A percentile compares a stretch with the other conserved stretches of the same genome.
Conservation (phyloP, 306 rosid genomes). For the Quercus ilex region DNA sequence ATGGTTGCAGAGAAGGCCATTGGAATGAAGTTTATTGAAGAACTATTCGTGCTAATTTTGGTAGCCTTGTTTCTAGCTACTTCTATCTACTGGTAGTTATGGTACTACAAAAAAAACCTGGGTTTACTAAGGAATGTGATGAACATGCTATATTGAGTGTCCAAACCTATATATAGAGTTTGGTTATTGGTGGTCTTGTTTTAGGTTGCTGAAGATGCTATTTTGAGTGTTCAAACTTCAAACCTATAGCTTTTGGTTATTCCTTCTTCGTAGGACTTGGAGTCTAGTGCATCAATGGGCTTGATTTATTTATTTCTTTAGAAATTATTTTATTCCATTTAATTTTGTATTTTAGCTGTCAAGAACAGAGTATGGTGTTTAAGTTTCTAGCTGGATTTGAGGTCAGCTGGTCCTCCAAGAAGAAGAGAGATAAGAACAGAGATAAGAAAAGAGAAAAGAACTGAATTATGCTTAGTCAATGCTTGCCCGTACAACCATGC, state of each 20-base stretch:
- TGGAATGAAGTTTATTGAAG: neutral
- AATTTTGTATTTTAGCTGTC: neutral
- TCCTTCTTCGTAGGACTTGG: neutral
- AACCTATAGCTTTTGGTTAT: neutral
- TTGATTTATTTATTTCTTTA: neutral
- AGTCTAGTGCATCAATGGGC: neutral
- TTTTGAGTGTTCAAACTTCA: neutral
- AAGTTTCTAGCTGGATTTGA: too few relatives aligned
- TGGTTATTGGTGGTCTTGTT: neutral
- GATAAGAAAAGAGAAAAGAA: too few relatives aligned
- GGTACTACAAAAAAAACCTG: too few relatives aligned
- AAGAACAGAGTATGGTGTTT: too few relatives aligned
- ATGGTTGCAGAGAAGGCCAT: slow-evolving; percentile 7
- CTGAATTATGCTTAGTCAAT: too few relatives aligned
- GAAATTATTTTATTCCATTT: too few relatives aligned
- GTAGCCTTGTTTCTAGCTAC: neutral
- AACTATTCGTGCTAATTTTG: neutral
- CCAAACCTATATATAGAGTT: too few relatives aligned
- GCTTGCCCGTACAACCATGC: too few relatives aligned
- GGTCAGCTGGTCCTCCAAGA: too few relatives aligned
- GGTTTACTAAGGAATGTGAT: too few relatives aligned
- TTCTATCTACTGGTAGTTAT: neutral
- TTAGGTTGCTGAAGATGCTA: neutral
- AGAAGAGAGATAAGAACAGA: too few relatives aligned
- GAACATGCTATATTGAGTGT: too few relatives aligned